phyloP scores from a whole-genome alignment of 2,329 filamentous ascomycete species.

The Paecilomyces dactylethromorphus region DNA sequence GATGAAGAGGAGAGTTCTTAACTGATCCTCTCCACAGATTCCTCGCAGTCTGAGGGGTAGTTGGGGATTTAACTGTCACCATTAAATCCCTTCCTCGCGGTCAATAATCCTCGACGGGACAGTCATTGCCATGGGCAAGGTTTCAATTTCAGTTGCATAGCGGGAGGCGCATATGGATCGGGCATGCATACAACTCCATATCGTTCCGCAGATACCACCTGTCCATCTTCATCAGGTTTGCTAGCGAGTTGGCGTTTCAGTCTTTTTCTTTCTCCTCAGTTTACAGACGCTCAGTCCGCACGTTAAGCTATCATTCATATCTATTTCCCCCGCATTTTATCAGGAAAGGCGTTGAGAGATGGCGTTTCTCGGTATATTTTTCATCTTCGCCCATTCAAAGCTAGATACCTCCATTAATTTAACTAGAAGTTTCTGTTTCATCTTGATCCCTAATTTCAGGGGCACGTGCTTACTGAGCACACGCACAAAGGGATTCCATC shows the following conservation, averaged over 20 bases:
- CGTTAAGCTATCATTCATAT: neutral
- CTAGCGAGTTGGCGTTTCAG: neutral
- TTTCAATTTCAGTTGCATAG: neutral
- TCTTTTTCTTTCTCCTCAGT: neutral
- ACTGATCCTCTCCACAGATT: neutral
- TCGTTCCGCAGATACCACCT: neutral
- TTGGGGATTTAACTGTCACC: neutral
- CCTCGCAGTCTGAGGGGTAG: neutral
- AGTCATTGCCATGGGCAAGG: neutral
- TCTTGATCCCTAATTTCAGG: neutral
- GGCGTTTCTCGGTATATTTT: neutral
- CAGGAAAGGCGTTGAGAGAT: neutral
- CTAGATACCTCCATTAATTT: neutral
- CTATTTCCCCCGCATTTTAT: neutral
- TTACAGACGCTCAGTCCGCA: neutral
- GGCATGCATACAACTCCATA: neutral
- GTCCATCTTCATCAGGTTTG: neutral
- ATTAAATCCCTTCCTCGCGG: neutral
- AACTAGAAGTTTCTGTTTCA: neutral
- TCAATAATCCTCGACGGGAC: neutral
- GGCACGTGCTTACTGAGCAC: neutral
- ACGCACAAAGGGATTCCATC: neutral
- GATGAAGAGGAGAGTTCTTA: slow-evolving; percentile 35
- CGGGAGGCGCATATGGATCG: neutral
- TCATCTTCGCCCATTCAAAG: neutral